Evolutionary conservation across 2,329 filamentous ascomycete genomes (phyloP).

Genomic region (Chaetomium sp.): DNA sequence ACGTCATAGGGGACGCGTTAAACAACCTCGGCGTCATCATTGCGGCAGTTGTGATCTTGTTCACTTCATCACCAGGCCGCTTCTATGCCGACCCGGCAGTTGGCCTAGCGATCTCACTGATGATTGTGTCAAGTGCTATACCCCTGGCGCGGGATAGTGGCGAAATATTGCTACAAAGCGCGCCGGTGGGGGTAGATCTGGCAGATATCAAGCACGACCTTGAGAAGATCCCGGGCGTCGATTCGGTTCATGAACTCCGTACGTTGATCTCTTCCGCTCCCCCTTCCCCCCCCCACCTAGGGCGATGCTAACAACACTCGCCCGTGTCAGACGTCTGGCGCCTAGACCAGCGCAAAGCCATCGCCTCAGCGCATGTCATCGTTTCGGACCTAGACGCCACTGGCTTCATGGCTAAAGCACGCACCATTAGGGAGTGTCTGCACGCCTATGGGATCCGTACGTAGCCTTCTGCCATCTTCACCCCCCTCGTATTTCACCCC

Average conservation of each 20-base stretch:
- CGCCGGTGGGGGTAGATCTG: slow-evolving; percentile 52
- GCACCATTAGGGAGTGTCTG: slow-evolving; percentile 60
- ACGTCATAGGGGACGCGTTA: slow-evolving; percentile 65
- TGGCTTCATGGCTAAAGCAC: slow-evolving; percentile 54
- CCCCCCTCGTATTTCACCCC: too few relatives aligned
- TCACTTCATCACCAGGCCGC: slow-evolving; percentile 47
- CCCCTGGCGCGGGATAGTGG: slow-evolving; percentile 58
- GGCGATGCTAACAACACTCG: not conserved
- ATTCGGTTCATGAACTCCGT: not conserved
- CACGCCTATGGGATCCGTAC: slow-evolving; percentile 61
- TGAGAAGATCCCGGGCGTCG: slow-evolving; percentile 43
- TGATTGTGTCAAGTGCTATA: slow-evolving; percentile 60
- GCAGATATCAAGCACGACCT: slow-evolving; percentile 63
- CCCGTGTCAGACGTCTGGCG: slow-evolving; percentile 56
- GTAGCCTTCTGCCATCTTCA: too few relatives aligned
- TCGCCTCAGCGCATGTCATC: slow-evolving; percentile 64
- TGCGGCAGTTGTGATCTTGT: slow-evolving; percentile 63
- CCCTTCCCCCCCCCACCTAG: not conserved
- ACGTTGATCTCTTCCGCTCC: not conserved
- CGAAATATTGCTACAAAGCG: slow-evolving; percentile 60
- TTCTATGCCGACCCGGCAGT: slow-evolving; percentile 69
- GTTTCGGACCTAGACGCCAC: slow-evolving; percentile 51
- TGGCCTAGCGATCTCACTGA: slow-evolving; percentile 62
- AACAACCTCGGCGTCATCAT: slow-evolving; percentile 73
- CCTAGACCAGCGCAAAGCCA: slow-evolving; percentile 61